A percentile compares a stretch with the other conserved stretches of the same genome.
phyloP scores from a whole-genome alignment of 2,329 filamentous ascomycete species.

The Nigrospora sphaerica region DNA sequence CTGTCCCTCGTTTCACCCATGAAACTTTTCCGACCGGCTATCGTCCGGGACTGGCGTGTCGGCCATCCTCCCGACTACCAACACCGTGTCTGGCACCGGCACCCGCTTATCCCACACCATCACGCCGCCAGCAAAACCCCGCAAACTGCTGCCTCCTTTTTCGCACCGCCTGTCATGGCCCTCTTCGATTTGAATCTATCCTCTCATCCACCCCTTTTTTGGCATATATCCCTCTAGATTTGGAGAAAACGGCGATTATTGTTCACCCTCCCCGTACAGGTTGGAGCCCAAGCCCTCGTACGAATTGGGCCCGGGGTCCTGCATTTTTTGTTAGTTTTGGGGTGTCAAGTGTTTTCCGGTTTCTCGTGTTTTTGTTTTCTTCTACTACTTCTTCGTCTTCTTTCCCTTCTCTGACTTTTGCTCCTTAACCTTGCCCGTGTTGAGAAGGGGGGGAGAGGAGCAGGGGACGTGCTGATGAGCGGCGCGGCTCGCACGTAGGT shows the following conservation, averaged over 20 bases:
- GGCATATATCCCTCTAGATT: constrained; percentile 7
- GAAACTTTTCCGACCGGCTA: not conserved
- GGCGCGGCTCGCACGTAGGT: too few species aligned
- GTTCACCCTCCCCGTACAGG: too few species aligned
- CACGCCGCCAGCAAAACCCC: not conserved
- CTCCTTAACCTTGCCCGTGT: too few species aligned
- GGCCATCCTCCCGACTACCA: not conserved
- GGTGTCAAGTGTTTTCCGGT: too few species aligned
- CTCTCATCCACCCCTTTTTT: not conserved
- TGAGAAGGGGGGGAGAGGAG: too few species aligned
- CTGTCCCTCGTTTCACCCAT: constrained; percentile 4
- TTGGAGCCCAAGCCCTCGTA: too few species aligned
- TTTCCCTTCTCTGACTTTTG: too few species aligned
- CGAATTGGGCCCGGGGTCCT: too few species aligned
- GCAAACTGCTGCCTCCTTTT: not conserved
- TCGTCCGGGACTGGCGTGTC: not conserved
- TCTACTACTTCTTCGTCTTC: too few species aligned
- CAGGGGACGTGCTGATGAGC: too few species aligned
- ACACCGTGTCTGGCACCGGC: not conserved
- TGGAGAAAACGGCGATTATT: not conserved
- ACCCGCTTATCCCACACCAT: not conserved
- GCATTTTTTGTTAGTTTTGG: too few species aligned
- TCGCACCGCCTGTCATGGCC: not conserved
- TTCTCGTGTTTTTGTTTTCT: too few species aligned
- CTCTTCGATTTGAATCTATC: not conserved